Evolutionary conservation across 2,329 filamentous ascomycete species (phyloP).

Genomic region (Ophidiomyces ophidiicola): DNA sequence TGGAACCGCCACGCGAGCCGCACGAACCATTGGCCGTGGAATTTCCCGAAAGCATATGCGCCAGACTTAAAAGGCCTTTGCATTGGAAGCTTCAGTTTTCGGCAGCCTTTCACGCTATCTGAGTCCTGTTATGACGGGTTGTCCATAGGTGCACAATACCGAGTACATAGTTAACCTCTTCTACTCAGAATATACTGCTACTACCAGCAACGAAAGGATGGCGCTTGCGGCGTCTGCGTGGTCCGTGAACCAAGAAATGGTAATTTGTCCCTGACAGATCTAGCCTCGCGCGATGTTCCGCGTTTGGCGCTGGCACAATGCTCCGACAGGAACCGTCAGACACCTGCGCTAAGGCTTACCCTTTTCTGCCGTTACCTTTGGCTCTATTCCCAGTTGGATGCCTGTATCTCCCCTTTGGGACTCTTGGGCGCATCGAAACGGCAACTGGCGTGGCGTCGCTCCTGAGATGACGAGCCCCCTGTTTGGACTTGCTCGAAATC

Average conservation of each 20-base stretch:
- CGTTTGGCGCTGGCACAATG: constrained; percentile 9
- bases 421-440: not conserved
- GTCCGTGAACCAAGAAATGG: too few species aligned
- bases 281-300: not conserved
- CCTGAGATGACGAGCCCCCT: constrained; percentile 4
- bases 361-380: not conserved
- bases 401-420: not conserved
- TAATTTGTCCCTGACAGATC: too few species aligned
- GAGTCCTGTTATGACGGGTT: too few species aligned
- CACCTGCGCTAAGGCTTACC: not conserved
- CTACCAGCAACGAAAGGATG: too few species aligned
- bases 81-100: too few species aligned
- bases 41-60: too few species aligned
- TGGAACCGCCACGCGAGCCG: constrained; percentile 8
- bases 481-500: constrained; percentile 2
- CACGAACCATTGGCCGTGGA: not conserved
- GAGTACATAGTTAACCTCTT: too few species aligned
- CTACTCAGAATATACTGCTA: too few species aligned
- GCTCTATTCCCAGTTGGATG: not conserved
- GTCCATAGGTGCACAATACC: too few species aligned
- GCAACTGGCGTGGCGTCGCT: constrained; percentile 4
- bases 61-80: too few species aligned
- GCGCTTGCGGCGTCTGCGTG: too few species aligned
- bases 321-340: constrained; percentile 9
- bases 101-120: too few species aligned